phyloP scores from a whole-genome alignment of 1,284 basidiomycete genomes.

The Fistulinella cinereoalba region DNA sequence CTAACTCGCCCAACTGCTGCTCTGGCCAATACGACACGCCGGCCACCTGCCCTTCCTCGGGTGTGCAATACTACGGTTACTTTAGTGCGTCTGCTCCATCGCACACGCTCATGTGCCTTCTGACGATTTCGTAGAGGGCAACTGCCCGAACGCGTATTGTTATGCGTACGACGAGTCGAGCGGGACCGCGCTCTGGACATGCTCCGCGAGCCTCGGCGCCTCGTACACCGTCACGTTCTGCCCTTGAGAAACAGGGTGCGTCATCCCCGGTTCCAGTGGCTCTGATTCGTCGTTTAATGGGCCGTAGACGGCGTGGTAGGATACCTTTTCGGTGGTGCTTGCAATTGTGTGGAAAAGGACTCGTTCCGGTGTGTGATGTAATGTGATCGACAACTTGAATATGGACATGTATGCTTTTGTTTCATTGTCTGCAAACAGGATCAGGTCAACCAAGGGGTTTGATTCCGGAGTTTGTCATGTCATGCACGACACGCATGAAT shows the following conservation, averaged over 20 bases:
- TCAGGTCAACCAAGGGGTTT: too few relatives aligned
- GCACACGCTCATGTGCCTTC: background rate
- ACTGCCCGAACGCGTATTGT: conserved; percentile 43
- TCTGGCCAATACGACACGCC: conserved; percentile 40
- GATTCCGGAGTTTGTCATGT: too few relatives aligned
- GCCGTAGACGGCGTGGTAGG: too few relatives aligned
- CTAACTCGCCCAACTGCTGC: conserved; percentile 36
- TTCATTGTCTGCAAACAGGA: too few relatives aligned
- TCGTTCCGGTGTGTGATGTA: too few relatives aligned
- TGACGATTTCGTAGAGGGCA: conserved; percentile 29
- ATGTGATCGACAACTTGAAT: too few relatives aligned
- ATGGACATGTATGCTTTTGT: too few relatives aligned
- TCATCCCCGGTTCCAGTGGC: too few relatives aligned
- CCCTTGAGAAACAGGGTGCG: conserved; percentile 19
- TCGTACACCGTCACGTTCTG: conserved; percentile 45
- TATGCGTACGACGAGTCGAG: conserved; percentile 47
- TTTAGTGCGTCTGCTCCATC: conserved; percentile 38
- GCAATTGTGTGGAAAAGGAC: too few relatives aligned
- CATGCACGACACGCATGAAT: too few relatives aligned
- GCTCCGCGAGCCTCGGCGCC: conserved; percentile 21
- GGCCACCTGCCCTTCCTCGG: conserved; percentile 42
- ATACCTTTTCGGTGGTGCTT: too few relatives aligned
- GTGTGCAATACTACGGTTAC: conserved; percentile 44
- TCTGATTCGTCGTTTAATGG: too few relatives aligned
- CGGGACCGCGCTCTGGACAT: conserved; percentile 42